Percentiles rank a stretch among this genome's conserved stretches.
These are phyloP conservation scores for Russula earlei DNA, from an alignment of 768 basidiomycete genomes.

Conservation along the genomic window DNA sequence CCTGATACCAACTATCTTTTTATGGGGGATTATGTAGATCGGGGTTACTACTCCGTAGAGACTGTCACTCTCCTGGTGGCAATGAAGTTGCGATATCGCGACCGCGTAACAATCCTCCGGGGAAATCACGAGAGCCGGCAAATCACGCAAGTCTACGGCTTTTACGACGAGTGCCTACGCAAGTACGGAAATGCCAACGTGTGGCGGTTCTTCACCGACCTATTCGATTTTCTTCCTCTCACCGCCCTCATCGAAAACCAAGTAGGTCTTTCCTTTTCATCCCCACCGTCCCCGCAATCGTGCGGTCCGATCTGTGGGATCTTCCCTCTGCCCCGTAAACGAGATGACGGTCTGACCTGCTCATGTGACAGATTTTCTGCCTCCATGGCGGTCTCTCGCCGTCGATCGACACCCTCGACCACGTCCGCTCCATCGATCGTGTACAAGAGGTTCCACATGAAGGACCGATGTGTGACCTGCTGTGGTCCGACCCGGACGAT, in stretches of 20 bases:
- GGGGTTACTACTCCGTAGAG: conserved; percentile 98
- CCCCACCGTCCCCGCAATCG: neutral
- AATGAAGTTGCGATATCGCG: conserved; percentile 94
- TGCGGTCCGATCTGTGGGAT: conserved; percentile 6
- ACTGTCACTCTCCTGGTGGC: conserved; percentile 96
- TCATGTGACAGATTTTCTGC: conserved; percentile 79
- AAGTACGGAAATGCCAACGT: conserved; percentile 99
- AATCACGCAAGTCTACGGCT: conserved; percentile 99
- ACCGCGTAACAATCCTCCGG: conserved; percentile 94
- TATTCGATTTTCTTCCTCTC: conserved; percentile 95
- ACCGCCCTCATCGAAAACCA: conserved; percentile 98
- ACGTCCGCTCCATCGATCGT: conserved; percentile 96
- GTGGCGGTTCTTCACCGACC: conserved; percentile 98
- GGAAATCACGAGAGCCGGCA: conserved; percentile 99
- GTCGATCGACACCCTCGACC: conserved; percentile 98
- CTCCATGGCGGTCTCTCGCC: conserved; percentile 96
- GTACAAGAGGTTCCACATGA: conserved; percentile 99
- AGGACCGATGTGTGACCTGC: conserved; percentile 98
- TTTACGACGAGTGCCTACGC: conserved; percentile 98
- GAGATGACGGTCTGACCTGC: conserved; percentile 6
- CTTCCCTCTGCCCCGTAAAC: neutral
- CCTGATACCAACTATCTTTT: conserved; percentile 99
- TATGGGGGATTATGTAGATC: conserved; percentile 99
- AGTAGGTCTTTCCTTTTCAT: conserved; percentile 46
- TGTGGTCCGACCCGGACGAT: conserved; percentile 99